Percentiles rank a stretch among this genome's conserved stretches.
These are phyloP conservation scores for Mycena albidolilacea DNA, from an alignment of 768 basidiomycete genomes.

Conservation along the genomic window DNA sequence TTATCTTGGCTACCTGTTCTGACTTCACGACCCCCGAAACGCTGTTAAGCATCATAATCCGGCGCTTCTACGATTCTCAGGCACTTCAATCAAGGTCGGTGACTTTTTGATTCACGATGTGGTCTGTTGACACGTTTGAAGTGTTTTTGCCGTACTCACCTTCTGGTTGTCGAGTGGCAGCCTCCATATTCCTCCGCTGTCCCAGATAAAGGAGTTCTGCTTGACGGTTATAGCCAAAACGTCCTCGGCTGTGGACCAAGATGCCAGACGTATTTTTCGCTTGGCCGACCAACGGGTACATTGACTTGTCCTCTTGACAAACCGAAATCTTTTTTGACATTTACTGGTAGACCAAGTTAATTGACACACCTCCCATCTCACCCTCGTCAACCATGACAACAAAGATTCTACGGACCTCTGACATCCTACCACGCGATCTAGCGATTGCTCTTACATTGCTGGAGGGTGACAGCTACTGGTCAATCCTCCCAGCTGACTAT, in stretches of 20 bases:
- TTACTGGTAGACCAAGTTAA: not conserved
- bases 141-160: constrained; percentile 54
- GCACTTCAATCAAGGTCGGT: constrained; percentile 56
- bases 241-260: constrained; percentile 48
- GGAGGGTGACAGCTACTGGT: constrained; percentile 58
- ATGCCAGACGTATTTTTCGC: constrained; percentile 48
- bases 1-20: constrained; percentile 58
- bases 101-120: not conserved
- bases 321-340: not conserved
- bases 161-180: constrained; percentile 54
- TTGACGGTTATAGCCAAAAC: constrained; percentile 48
- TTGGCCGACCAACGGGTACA: constrained; percentile 50
- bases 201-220: constrained; percentile 56
- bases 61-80: constrained; percentile 55
- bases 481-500: constrained; percentile 59
- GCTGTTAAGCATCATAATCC: constrained; percentile 54
- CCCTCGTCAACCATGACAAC: constrained; percentile 38
- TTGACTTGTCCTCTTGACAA: not conserved
- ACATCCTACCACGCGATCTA: constrained; percentile 56
- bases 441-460: constrained; percentile 61
- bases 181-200: constrained; percentile 48
- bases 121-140: constrained; percentile 31
- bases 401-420: constrained; percentile 48
- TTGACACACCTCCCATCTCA: constrained; percentile 25
- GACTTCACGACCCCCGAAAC: constrained; percentile 60